A percentile compares a stretch with the other conserved stretches of the same genome.
These are phyloP conservation scores for Colletotrichum sp. DNA, from an alignment of 2,329 filamentous ascomycete genomes.

Conservation along the genomic window DNA sequence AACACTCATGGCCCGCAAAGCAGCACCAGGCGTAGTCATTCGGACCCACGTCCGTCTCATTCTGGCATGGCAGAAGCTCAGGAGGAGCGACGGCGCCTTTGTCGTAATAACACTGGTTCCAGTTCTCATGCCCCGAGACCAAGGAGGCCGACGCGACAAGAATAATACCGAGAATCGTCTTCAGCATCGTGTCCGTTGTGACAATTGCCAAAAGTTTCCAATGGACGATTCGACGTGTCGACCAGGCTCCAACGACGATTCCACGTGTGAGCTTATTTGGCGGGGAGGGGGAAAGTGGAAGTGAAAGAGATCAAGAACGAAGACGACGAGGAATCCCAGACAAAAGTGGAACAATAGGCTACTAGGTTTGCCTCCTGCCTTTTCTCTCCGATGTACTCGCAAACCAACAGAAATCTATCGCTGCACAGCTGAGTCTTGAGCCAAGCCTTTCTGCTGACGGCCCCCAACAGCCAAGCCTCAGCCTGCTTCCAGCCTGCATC, in stretches of 20 bases:
- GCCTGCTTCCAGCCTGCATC: neutral
- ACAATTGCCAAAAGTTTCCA: accelerated
- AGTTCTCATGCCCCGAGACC: neutral
- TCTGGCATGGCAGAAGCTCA: neutral
- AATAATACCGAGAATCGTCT: neutral
- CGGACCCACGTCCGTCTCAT: neutral
- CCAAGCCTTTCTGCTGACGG: neutral
- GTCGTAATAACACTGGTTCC: conserved; percentile 7
- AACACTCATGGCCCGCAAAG: neutral
- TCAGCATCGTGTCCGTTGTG: neutral
- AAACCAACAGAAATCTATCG: neutral
- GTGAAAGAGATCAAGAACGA: neutral
- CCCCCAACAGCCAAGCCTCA: neutral
- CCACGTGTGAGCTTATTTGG: neutral
- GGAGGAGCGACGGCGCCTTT: neutral
- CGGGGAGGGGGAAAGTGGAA: neutral
- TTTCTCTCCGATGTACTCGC: neutral
- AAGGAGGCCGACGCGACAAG: neutral
- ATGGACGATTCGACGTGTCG: neutral
- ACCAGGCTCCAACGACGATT: neutral
- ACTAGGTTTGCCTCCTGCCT: accelerated
- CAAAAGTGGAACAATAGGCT: neutral
- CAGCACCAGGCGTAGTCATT: conserved; percentile 1
- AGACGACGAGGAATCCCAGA: neutral
- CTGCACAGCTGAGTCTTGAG: neutral